Percentiles rank a stretch among this genome's conserved stretches.
phyloP scores from a whole-genome alignment of 75 land plant genomes.

The Picea glauca region DNA sequence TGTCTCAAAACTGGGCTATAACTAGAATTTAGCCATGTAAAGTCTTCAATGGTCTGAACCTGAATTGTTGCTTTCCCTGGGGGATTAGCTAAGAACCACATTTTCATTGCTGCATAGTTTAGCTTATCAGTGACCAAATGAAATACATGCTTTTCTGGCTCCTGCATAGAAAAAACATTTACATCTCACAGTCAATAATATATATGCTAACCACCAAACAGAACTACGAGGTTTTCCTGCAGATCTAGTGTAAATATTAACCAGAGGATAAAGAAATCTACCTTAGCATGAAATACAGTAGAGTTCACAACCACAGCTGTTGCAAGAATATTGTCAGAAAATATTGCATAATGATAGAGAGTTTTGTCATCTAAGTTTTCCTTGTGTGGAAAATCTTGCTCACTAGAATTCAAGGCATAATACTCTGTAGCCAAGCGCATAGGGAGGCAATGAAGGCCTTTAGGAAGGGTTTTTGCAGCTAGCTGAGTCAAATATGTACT shows the following conservation, averaged over 20 bases:
- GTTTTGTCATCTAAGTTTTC: constrained; percentile 55
- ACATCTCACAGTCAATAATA: neutral
- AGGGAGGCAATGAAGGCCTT: constrained; percentile 72
- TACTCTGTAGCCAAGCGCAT: constrained; percentile 59
- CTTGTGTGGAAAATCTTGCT: constrained; percentile 43
- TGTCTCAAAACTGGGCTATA: constrained; percentile 71
- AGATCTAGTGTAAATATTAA: constrained; percentile 2
- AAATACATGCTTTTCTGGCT: constrained; percentile 69
- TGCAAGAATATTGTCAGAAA: constrained; percentile 76
- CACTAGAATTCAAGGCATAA: constrained; percentile 21
- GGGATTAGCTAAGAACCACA: constrained; percentile 76
- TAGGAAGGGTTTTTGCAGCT: constrained; percentile 69
- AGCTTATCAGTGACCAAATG: constrained; percentile 73
- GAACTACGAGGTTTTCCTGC: neutral
- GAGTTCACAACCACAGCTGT: constrained; percentile 77
- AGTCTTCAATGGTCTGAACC: constrained; percentile 65
- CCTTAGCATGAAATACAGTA: constrained; percentile 61
- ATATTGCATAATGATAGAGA: constrained; percentile 69
- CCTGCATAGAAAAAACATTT: constrained; percentile 26
- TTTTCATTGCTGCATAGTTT: constrained; percentile 74
- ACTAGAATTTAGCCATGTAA: constrained; percentile 66
- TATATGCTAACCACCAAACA: neutral
- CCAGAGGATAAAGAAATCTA: constrained; percentile 6
- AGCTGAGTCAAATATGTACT: constrained; percentile 55
- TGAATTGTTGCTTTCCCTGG: constrained; percentile 63